phyloP scores from a whole-genome alignment of 495 filamentous ascomycete genomes.

The Mycothermus thermophilus region DNA sequence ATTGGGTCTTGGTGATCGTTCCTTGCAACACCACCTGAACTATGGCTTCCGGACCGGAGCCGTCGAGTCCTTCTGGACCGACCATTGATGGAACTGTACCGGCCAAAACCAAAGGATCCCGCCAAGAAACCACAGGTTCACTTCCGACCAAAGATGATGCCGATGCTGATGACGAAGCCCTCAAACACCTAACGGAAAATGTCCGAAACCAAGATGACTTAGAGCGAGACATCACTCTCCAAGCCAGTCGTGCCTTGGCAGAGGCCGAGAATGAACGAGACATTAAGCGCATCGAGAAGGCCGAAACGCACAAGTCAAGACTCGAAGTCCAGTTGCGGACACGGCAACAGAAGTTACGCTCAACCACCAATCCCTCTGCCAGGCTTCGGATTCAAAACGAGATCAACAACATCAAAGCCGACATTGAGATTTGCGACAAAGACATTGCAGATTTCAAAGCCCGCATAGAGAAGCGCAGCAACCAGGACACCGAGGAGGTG shows the following conservation, averaged over 20 bases:
- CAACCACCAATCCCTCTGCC: conserved; percentile 24
- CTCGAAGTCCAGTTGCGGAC: conserved; percentile 29
- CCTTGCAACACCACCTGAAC: no score
- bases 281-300: conserved; percentile 70
- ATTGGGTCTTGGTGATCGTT: no score
- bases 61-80: no score
- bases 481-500: conserved; percentile 31
- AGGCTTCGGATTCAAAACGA: conserved; percentile 44
- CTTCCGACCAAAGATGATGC: no score
- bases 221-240: conserved; percentile 53
- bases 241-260: conserved; percentile 64
- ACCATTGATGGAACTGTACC: no score
- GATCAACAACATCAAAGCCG: conserved; percentile 45
- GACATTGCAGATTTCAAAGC: conserved; percentile 66
- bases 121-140: no score
- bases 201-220: conserved; percentile 77
- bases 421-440: conserved; percentile 44
- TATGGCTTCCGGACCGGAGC: no score
- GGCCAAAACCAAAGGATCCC: no score
- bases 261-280: conserved; percentile 83
- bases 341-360: conserved; percentile 30
- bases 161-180: conserved; percentile 48
- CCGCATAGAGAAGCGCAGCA: conserved; percentile 61
- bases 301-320: conserved; percentile 43
- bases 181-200: conserved; percentile 54